Evolutionary conservation across 1,284 basidiomycete genomes (phyloP).

Genomic region (Boletus sp.): DNA sequence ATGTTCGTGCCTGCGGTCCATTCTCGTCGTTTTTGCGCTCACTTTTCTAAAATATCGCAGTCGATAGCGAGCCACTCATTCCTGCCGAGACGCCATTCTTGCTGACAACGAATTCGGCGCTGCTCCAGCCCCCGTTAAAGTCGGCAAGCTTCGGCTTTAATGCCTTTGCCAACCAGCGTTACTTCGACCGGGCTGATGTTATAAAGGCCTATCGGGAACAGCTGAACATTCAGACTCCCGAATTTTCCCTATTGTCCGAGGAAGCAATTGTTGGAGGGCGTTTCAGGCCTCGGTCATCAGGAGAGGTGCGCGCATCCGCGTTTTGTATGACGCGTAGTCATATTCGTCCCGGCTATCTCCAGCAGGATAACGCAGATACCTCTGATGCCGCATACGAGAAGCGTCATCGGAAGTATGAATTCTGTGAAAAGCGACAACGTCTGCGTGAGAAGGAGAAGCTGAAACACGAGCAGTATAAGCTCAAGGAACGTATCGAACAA

Average conservation of each 20-base stretch:
- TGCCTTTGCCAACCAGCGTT: slow-evolving; percentile 58
- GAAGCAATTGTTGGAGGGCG: slow-evolving; percentile 59
- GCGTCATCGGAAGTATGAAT: slow-evolving; percentile 82
- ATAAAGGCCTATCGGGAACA: slow-evolving; percentile 65
- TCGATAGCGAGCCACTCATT: slow-evolving; percentile 67
- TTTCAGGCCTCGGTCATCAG: slow-evolving; percentile 60
- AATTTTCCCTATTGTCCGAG: slow-evolving; percentile 56
- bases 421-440: slow-evolving; percentile 80
- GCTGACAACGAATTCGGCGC: slow-evolving; percentile 62
- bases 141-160: slow-evolving; percentile 46
- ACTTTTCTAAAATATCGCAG: slow-evolving; percentile 37
- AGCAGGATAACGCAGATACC: slow-evolving; percentile 58
- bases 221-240: slow-evolving; percentile 67
- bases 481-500: slow-evolving; percentile 84
- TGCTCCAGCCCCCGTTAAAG: slow-evolving; percentile 36
- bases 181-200: slow-evolving; percentile 75
- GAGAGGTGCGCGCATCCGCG: slow-evolving; percentile 53
- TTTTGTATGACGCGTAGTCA: slow-evolving; percentile 14
- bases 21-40: slow-evolving; percentile 19
- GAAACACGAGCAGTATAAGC: slow-evolving; percentile 86
- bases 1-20: slow-evolving; percentile 49
- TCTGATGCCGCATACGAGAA: slow-evolving; percentile 83
- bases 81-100: slow-evolving; percentile 61
- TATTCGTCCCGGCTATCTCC: slow-evolving; percentile 3
- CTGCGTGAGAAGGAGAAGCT: slow-evolving; percentile 88